Conservation (phyloP, 192 early-diverging fungal genomes). For the Diversispora epigaea region DNA sequence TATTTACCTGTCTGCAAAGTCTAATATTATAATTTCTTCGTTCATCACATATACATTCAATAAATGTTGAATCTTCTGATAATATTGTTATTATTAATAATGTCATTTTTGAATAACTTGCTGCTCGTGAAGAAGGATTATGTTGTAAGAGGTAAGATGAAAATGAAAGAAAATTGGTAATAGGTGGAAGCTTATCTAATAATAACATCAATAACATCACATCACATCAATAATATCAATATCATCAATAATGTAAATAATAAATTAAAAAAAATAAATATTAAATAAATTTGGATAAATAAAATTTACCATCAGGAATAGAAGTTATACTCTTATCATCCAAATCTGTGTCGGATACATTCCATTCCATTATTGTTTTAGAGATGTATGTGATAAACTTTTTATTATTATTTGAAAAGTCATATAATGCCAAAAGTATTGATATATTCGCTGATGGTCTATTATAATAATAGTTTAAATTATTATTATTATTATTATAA, state of each 20-base stretch:
- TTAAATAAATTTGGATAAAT: background rate
- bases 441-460: slow-evolving; percentile 49
- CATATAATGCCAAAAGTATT: slow-evolving; percentile 48
- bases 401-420: slow-evolving; percentile 49
- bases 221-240: no score
- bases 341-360: background rate
- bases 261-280: background rate
- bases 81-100: slow-evolving; percentile 47
- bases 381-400: slow-evolving; percentile 38
- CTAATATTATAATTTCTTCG: slow-evolving; percentile 17
- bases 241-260: background rate
- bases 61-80: slow-evolving; percentile 43
- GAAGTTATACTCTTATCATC: background rate
- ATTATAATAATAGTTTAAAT: background rate
- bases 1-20: slow-evolving; percentile 43
- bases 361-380: slow-evolving; percentile 25
- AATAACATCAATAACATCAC: background rate
- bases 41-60: slow-evolving; percentile 39
- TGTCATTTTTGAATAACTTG: slow-evolving; percentile 48
- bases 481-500: background rate
- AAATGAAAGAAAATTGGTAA: slow-evolving; percentile 48
- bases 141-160: slow-evolving; percentile 54
- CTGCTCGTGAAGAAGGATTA: slow-evolving; percentile 43
- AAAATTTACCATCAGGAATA: background rate
- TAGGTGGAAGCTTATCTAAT: background rate